Evolutionary conservation across 2,329 filamentous ascomycete species (phyloP), one percentile per base, ranked within the genome.

Genomic region (Curvularia eragrostidis): DNA sequence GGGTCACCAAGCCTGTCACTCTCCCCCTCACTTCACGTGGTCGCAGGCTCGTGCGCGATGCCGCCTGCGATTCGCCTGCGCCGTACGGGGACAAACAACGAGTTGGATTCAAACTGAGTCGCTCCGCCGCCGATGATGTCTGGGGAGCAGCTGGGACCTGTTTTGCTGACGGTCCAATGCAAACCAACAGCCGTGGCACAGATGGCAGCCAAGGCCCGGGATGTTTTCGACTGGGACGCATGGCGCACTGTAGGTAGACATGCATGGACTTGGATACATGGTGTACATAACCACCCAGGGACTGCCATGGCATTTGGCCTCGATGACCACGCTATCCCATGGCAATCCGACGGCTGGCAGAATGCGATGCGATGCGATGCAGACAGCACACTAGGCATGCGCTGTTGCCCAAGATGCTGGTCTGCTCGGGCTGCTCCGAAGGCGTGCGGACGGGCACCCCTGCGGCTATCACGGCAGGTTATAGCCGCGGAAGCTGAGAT

Each of bases 1-100:
- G 42, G 32, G 32, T 6, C 32, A 47, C 28, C 47, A 46, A 9
- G 46, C 24, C 34, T 13, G 26, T 43, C 10, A 21, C 41, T 24
- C 38, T 38, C 26, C 54, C 50, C 55, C 55, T 54, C 51, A 19
- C 32, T 46, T 54, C 55, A 57, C 55, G 55, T 57, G 55, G 28
- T 21, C 18, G 21, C 13, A n/a, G 47, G 54, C 34, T 49, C 54
- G 54, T 56, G 54, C 54, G 18, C 24, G n/a, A 5, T 49, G 18
- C 19, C 32, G 46, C 26, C 44, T 28, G 12, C 28, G 28, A 48
- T 28, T 24, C 28, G 30, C 30, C 24, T 24, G 28, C 32, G 13
- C 42, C 34, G 32, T 36, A 42, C 34, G n/a, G n/a, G n/a, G n/a
- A n/a, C n/a, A n/a, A n/a, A n/a, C n/a, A n/a, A n/a, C n/a, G n/a